Evolutionary conservation across 1,139 yeast genomes (phyloP).

Genomic region (Blastobotrys illinoisensis): DNA sequence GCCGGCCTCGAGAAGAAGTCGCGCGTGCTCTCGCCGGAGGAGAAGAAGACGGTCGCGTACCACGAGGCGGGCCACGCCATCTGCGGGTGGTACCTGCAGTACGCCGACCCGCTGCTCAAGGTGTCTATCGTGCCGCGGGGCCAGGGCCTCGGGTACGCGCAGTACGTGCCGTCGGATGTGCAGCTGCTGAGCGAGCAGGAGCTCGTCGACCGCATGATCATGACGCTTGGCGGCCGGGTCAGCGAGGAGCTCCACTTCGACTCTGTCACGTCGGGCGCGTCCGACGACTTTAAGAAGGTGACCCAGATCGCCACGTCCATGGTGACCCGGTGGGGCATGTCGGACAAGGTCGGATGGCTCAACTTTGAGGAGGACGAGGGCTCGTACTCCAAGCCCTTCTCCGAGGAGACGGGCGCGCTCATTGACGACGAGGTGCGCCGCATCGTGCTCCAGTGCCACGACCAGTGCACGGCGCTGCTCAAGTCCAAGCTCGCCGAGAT

Average conservation of each 20-base stretch:
- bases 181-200: slow-evolving; percentile 74
- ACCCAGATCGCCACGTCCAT: slow-evolving; percentile 86
- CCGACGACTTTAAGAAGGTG: slow-evolving; percentile 93
- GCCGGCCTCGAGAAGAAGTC: slow-evolving; percentile 93
- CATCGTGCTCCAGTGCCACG: slow-evolving; percentile 73
- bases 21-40: slow-evolving; percentile 76
- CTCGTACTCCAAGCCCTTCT: slow-evolving; percentile 73
- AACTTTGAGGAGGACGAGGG: slow-evolving; percentile 61
- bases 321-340: slow-evolving; percentile 92
- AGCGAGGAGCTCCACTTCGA: slow-evolving; percentile 88
- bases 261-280: slow-evolving; percentile 91
- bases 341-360: slow-evolving; percentile 75
- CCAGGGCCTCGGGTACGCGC: slow-evolving; percentile 96
- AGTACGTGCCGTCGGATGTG: slow-evolving; percentile 90
- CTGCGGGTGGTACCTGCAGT: slow-evolving; percentile 89
- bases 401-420: slow-evolving; percentile 73
- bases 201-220: slow-evolving; percentile 80
- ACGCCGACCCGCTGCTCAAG: slow-evolving; percentile 88
- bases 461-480: slow-evolving; percentile 59
- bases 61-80: slow-evolving; percentile 99
- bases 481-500: slow-evolving; percentile 64
- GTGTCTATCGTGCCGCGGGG: slow-evolving; percentile 97
- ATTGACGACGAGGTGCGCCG: slow-evolving; percentile 83
- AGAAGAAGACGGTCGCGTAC: slow-evolving; percentile 85
- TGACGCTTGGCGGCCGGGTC: slow-evolving; percentile 96